Conservation (phyloP, 2,329 filamentous ascomycete genomes). For the Phyllosticta ampelicida region DNA sequence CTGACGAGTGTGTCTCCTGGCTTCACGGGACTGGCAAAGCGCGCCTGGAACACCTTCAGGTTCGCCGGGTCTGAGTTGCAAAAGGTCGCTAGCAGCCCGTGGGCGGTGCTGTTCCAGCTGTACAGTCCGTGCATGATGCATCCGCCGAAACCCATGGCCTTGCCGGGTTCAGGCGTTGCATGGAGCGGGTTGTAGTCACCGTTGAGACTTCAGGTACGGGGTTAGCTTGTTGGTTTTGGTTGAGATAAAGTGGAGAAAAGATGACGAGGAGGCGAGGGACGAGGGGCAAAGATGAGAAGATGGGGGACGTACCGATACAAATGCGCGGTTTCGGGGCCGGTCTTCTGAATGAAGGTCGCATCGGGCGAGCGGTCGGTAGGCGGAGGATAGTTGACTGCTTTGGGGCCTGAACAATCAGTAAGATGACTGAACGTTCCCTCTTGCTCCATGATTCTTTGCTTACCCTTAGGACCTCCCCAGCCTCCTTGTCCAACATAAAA, state of each 20-base stretch:
- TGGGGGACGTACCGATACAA: conserved; percentile 7
- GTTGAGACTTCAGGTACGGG: conserved; percentile 50
- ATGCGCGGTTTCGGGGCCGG: conserved; percentile 56
- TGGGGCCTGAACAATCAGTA: too few species aligned
- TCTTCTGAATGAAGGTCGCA: conserved; percentile 58
- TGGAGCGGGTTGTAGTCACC: conserved; percentile 94
- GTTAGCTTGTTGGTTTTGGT: background rate
- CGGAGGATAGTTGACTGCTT: conserved; percentile 66
- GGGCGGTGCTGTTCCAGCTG: conserved; percentile 71
- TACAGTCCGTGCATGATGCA: conserved; percentile 83
- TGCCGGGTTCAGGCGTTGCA: conserved; percentile 71
- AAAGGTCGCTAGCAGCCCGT: conserved; percentile 60
- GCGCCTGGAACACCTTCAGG: conserved; percentile 77
- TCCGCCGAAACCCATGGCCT: conserved; percentile 85
- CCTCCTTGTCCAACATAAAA: conserved; percentile 74
- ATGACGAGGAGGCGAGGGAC: background rate
- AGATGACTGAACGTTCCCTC: background rate
- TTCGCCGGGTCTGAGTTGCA: conserved; percentile 70
- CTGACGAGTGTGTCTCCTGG: conserved; percentile 74
- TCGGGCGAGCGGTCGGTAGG: conserved; percentile 63
- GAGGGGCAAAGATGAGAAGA: too few species aligned
- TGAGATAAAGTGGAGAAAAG: too few species aligned
- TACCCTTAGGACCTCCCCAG: conserved; percentile 85
- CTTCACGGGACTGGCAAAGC: conserved; percentile 75
- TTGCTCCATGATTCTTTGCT: conserved; percentile 11